Conservation (phyloP, 2,329 filamentous ascomycete species). For the Thielaviopsis punctulata region DNA sequence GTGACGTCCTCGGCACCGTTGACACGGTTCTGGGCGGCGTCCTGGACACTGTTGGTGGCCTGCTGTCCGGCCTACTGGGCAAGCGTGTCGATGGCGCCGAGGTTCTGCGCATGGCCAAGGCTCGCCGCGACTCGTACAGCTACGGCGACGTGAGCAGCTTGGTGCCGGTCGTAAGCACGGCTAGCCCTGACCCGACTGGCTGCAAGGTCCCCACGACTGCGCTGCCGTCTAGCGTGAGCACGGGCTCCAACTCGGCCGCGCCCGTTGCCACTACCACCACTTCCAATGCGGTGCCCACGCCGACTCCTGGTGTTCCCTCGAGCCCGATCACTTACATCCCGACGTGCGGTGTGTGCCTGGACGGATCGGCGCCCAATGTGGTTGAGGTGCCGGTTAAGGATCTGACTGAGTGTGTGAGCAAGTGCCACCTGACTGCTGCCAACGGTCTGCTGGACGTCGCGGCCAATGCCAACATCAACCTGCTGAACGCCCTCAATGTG, state of each 20-base stretch:
- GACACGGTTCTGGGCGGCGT: not conserved
- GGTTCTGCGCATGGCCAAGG: slow-evolving; percentile 1
- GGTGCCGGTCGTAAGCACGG: not conserved
- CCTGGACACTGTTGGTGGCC: slow-evolving; percentile 2
- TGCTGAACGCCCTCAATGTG: slow-evolving; percentile 15
- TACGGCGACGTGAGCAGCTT: not conserved
- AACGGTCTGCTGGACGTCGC: slow-evolving; percentile 7
- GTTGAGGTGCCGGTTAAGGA: slow-evolving; percentile 2
- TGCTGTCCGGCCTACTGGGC: slow-evolving; percentile 5
- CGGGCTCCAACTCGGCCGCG: not conserved
- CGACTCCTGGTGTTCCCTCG: slow-evolving; percentile 28
- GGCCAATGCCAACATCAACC: slow-evolving; percentile 10
- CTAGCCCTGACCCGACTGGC: not conserved
- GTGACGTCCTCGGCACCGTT: slow-evolving; percentile 2
- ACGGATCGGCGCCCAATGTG: not conserved
- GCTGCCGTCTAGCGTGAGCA: no score
- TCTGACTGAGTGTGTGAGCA: slow-evolving; percentile 9
- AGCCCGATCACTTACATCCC: slow-evolving; percentile 41
- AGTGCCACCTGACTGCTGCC: slow-evolving; percentile 8
- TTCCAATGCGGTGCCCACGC: not conserved
- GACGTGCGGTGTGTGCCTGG: slow-evolving; percentile 18
- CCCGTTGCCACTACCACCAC: not conserved
- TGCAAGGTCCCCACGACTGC: not conserved
- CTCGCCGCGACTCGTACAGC: not conserved
- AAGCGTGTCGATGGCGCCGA: slow-evolving; percentile 5